Percentiles rank a stretch among this genome's conserved stretches.
phyloP scores from a whole-genome alignment of 2,329 filamentous ascomycete genomes.

The Aspergillus uvarum region DNA sequence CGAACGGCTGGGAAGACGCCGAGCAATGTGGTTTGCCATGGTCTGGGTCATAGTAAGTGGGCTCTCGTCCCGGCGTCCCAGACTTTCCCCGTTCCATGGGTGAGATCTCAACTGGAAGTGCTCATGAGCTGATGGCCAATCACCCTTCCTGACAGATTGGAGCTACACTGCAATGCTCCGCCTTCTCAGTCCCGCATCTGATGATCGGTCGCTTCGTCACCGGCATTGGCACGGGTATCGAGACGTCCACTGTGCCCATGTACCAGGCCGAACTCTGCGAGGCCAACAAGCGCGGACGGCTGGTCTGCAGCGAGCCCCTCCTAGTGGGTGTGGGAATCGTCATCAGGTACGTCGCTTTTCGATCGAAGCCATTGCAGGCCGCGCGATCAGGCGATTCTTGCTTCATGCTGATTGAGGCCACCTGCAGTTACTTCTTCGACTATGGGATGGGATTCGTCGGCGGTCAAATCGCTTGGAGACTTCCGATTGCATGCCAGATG shows the following conservation, averaged over 20 bases:
- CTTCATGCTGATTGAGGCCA: background rate
- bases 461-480: slow-evolving; percentile 48
- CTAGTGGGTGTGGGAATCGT: slow-evolving; percentile 42
- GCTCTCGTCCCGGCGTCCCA: too few relatives aligned
- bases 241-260: slow-evolving; percentile 39
- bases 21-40: slow-evolving; percentile 39
- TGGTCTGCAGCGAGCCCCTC: slow-evolving; percentile 43
- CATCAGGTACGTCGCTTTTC: slow-evolving; percentile 22
- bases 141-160: slow-evolving; percentile 25
- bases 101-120: too few relatives aligned
- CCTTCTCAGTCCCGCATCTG: slow-evolving; percentile 33
- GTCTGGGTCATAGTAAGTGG: slow-evolving; percentile 31
- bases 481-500: slow-evolving; percentile 50
- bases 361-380: background rate
- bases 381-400: background rate
- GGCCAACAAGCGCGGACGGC: slow-evolving; percentile 41
- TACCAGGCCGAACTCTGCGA: slow-evolving; percentile 49
- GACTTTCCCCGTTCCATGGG: too few relatives aligned
- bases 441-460: slow-evolving; percentile 38
- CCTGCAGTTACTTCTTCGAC: slow-evolving; percentile 29
- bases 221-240: slow-evolving; percentile 52
- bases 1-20: slow-evolving; percentile 31
- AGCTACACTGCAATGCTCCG: slow-evolving; percentile 34
- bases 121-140: too few relatives aligned
- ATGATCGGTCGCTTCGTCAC: slow-evolving; percentile 51